Evolutionary conservation across 2,329 filamentous ascomycete species (phyloP).

Genomic region (Akanthomyces muscarius): DNA sequence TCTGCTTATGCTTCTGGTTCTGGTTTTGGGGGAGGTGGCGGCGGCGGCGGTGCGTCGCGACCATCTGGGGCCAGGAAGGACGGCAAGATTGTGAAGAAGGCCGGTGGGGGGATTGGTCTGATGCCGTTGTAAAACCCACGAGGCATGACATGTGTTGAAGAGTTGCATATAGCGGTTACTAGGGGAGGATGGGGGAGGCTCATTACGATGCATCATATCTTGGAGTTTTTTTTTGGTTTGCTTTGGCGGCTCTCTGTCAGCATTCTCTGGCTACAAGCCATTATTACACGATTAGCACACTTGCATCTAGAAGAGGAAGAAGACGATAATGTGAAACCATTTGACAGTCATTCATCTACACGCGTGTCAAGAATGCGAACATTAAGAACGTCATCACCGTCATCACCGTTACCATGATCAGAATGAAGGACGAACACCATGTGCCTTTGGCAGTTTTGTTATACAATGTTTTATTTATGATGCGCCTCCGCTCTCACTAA

Average conservation of each 20-base stretch:
- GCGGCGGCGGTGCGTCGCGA: neutral
- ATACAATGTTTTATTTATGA: too few relatives aligned
- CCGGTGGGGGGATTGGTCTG: constrained; percentile 33
- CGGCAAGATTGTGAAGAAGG: constrained; percentile 32
- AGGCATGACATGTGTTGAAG: neutral
- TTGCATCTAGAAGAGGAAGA: neutral
- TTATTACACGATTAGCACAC: neutral
- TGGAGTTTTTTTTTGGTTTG: constrained; percentile 8
- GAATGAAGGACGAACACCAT: too few relatives aligned
- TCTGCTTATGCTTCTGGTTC: constrained; percentile 9
- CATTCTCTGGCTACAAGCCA: neutral
- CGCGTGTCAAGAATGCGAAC: neutral
- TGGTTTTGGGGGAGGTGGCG: constrained; percentile 13
- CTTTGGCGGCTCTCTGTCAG: neutral
- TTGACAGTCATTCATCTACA: neutral
- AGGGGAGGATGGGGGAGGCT: neutral
- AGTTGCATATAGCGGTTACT: neutral
- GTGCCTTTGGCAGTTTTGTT: too few relatives aligned
- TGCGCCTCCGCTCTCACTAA: too few relatives aligned
- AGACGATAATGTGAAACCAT: neutral
- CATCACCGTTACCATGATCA: too few relatives aligned
- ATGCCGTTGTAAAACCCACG: constrained; percentile 33
- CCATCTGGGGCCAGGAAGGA: constrained; percentile 24
- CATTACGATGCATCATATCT: constrained; percentile 1
- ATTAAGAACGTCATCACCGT: too few relatives aligned